phyloP scores from a whole-genome alignment of 805 yeast genomes.

The Isabelozyma pseudorhagii region DNA sequence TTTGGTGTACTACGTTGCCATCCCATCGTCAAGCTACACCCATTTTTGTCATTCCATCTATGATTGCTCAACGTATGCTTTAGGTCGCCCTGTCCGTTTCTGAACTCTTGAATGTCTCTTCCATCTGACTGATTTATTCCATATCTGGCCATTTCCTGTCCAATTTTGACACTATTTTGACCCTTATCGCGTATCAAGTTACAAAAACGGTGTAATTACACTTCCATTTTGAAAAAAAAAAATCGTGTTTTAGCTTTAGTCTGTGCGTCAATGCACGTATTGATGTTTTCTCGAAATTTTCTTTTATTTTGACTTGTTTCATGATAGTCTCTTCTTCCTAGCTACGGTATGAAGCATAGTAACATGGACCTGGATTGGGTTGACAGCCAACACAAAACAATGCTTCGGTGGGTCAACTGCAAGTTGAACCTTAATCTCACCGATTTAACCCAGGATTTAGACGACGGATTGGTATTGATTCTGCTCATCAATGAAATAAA shows the following conservation, averaged over 20 bases:
- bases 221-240: not conserved
- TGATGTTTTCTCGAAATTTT: not conserved
- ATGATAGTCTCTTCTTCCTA: not conserved
- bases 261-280: not conserved
- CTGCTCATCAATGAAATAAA: slow-evolving; percentile 32
- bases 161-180: not conserved
- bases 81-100: no score
- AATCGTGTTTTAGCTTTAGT: not conserved
- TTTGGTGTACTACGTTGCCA: no score
- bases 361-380: slow-evolving; percentile 32
- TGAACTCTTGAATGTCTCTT: no score
- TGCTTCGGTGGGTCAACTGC: slow-evolving; percentile 47
- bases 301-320: not conserved
- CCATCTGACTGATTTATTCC: not conserved
- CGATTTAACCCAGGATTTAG: slow-evolving; percentile 29
- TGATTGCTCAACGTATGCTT: no score
- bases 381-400: slow-evolving; percentile 44
- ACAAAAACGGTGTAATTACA: not conserved
- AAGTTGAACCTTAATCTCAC: slow-evolving; percentile 25
- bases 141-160: not conserved
- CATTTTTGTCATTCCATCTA: no score
- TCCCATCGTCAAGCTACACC: no score
- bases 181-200: not conserved
- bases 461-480: slow-evolving; percentile 39
- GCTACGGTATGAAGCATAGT: not conserved